Conservation (phyloP, 352 stramenopile species). For the Phytophthora podocarpi region DNA sequence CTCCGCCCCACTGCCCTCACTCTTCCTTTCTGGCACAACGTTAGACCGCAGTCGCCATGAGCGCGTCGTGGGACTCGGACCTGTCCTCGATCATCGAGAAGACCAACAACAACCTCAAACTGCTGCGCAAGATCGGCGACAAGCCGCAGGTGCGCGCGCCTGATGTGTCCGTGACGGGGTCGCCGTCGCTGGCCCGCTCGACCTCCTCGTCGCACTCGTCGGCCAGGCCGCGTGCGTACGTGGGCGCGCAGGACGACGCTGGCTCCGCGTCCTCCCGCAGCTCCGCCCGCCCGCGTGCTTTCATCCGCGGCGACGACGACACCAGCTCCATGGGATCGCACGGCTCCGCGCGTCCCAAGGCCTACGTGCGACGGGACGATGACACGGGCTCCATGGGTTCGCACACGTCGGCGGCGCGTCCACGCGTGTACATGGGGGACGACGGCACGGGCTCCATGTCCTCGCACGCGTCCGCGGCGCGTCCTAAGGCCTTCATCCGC, state of each 20-base stretch:
- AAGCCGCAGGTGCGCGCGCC: constrained; percentile 56
- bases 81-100: constrained; percentile 89
- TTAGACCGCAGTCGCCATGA: constrained; percentile 43
- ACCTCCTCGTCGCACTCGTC: constrained; percentile 24
- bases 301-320: constrained; percentile 40
- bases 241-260: constrained; percentile 37
- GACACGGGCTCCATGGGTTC: constrained; percentile 38
- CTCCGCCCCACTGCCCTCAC: neutral
- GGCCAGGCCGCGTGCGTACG: constrained; percentile 26
- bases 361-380: constrained; percentile 31
- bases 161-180: constrained; percentile 45
- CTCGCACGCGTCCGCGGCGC: too few relatives aligned
- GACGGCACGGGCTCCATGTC: constrained; percentile 30
- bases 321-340: constrained; percentile 35
- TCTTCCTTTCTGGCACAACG: constrained; percentile 2
- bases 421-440: constrained; percentile 25
- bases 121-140: constrained; percentile 80
- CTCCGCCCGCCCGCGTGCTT: constrained; percentile 32
- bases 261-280: constrained; percentile 29
- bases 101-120: constrained; percentile 88
- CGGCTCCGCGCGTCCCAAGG: constrained; percentile 21
- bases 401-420: constrained; percentile 18
- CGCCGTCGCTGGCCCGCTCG: constrained; percentile 13
- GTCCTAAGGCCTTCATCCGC: constrained; percentile 37
- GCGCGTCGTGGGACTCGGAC: constrained; percentile 82